A percentile compares a stretch with the other conserved stretches of the same genome.
Evolutionary conservation across 805 yeast genomes (phyloP).

Genomic region (Yarrowia sp.): DNA sequence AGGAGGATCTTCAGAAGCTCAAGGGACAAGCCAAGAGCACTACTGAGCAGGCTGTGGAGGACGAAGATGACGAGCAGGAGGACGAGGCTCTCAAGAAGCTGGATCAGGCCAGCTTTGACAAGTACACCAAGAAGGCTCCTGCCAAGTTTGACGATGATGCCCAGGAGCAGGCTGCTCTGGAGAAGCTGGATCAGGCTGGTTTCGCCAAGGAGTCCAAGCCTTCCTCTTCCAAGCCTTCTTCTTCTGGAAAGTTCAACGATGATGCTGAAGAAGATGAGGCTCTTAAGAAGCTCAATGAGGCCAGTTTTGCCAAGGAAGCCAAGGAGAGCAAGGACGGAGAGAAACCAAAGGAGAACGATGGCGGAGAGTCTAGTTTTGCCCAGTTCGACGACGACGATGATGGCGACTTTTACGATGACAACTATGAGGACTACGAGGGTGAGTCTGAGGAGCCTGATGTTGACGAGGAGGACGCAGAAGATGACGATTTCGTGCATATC

Average conservation of each 20-base stretch:
- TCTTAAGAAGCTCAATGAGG: background rate
- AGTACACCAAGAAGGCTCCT: conserved; percentile 4
- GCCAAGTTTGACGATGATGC: conserved; percentile 24
- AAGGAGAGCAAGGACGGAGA: background rate
- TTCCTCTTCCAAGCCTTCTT: background rate
- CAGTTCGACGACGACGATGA: conserved; percentile 26
- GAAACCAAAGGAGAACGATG: background rate
- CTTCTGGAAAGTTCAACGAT: conserved; percentile 9
- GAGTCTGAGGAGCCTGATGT: conserved; percentile 13
- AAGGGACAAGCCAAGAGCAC: conserved; percentile 12
- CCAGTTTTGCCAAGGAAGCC: conserved; percentile 12
- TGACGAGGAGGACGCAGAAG: background rate
- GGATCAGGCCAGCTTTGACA: conserved; percentile 12
- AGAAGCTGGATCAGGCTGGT: conserved; percentile 18
- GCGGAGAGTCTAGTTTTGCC: conserved; percentile 7
- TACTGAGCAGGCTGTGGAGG: conserved; percentile 30
- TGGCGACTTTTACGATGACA: conserved; percentile 19
- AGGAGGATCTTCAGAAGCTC: conserved; percentile 32
- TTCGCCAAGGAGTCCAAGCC: background rate
- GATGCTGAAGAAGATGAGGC: conserved; percentile 17
- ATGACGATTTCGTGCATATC: conserved; percentile 1
- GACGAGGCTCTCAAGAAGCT: conserved; percentile 38
- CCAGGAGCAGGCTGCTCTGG: conserved; percentile 11
- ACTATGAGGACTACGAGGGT: conserved; percentile 30
- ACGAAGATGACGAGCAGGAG: conserved; percentile 37